Conservation (phyloP, 2,329 filamentous ascomycete genomes). For the Colletotrichum sojae region DNA sequence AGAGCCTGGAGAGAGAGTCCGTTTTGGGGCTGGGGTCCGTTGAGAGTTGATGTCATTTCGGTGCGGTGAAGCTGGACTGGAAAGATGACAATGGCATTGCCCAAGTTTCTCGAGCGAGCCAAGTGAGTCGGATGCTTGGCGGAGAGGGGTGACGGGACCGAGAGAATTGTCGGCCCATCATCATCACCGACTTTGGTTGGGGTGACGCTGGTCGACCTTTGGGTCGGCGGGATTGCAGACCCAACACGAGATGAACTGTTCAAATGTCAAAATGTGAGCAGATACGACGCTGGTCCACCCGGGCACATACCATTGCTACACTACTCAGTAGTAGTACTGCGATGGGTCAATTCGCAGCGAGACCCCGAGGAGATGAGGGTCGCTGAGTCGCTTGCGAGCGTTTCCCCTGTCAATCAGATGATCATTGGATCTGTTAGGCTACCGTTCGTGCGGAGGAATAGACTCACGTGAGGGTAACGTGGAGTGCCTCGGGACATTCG, state of each 20-base stretch:
- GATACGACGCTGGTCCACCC: constrained; percentile 29
- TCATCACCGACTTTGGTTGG: constrained; percentile 12
- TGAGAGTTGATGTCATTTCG: constrained; percentile 32
- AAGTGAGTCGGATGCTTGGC: constrained; percentile 25
- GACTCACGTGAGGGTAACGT: neutral
- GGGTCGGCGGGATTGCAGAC: constrained; percentile 9
- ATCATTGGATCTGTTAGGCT: neutral
- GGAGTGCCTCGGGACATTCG: too few species aligned
- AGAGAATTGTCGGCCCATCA: neutral
- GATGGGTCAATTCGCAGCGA: constrained; percentile 33
- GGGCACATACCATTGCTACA: neutral
- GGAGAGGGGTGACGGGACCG: constrained; percentile 1
- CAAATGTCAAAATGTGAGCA: constrained; percentile 3
- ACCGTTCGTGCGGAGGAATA: neutral
- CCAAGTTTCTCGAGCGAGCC: neutral
- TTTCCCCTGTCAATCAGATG: neutral
- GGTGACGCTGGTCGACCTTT: neutral
- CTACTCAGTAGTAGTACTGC: neutral
- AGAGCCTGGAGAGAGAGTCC: constrained; percentile 2
- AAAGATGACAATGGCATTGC: neutral
- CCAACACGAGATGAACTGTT: constrained; percentile 37
- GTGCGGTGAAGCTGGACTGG: constrained; percentile 16
- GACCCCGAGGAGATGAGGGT: neutral
- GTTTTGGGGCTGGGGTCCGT: constrained; percentile 4
- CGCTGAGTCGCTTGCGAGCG: constrained; percentile 1